Percentiles rank a stretch among this genome's conserved stretches.
These are phyloP conservation scores for Balansia obtecta DNA, from an alignment of 2,329 filamentous ascomycete species.

Conservation along the genomic window DNA sequence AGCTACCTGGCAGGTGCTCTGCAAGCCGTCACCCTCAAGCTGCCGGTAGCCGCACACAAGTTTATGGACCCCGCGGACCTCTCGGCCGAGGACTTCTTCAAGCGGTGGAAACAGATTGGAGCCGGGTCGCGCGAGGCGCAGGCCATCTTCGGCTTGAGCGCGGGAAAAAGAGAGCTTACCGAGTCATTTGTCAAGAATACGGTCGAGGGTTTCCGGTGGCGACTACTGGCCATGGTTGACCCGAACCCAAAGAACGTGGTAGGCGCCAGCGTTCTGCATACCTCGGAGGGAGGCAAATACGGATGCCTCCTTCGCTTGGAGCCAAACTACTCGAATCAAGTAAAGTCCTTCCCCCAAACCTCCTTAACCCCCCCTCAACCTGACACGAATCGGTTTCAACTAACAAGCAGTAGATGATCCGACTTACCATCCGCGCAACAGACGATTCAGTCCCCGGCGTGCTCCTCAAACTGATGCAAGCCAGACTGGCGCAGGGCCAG, in stretches of 20 bases:
- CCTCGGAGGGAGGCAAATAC: slow-evolving; percentile 74
- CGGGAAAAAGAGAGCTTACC: slow-evolving; percentile 47
- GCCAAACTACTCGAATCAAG: slow-evolving; percentile 85
- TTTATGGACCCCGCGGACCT: slow-evolving; percentile 93
- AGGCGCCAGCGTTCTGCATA: slow-evolving; percentile 77
- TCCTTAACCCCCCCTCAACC: slow-evolving; percentile 5
- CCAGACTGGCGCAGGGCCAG: slow-evolving; percentile 51
- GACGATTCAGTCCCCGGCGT: slow-evolving; percentile 77
- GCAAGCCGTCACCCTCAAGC: slow-evolving; percentile 81
- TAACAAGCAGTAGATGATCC: slow-evolving; percentile 61
- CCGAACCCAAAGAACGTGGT: slow-evolving; percentile 91
- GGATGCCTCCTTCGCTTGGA: slow-evolving; percentile 88
- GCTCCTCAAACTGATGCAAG: slow-evolving; percentile 77
- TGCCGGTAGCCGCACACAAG: slow-evolving; percentile 82
- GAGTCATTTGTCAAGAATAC: slow-evolving; percentile 58
- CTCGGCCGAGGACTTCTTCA: slow-evolving; percentile 90
- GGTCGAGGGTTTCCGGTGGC: slow-evolving; percentile 82
- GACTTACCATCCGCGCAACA: slow-evolving; percentile 84
- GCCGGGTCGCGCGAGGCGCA: slow-evolving; percentile 79
- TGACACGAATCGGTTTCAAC: background rate
- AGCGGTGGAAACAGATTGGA: slow-evolving; percentile 97
- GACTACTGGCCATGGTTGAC: slow-evolving; percentile 72
- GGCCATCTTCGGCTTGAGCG: slow-evolving; percentile 60
- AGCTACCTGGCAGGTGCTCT: slow-evolving; percentile 89
- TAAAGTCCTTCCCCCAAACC: too few species aligned